A percentile compares a stretch with the other conserved stretches of the same genome.
Evolutionary conservation across 495 filamentous ascomycete genomes (phyloP).

Genomic region (Melanomma pulvis-pyrius): DNA sequence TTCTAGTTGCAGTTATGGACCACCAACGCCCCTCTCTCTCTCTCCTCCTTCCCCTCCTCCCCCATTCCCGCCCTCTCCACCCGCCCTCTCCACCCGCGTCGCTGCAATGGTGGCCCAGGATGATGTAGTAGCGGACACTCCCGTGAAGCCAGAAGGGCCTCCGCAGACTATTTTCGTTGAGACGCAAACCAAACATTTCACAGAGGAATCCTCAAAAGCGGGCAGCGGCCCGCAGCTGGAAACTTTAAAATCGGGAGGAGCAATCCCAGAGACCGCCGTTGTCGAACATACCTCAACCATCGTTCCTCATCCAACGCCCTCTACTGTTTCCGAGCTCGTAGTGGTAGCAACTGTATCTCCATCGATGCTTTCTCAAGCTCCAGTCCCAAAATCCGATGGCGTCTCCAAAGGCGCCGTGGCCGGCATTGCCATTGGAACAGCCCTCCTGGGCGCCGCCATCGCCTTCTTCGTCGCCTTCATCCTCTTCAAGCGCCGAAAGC

Average conservation of each 20-base stretch:
- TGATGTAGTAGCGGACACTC: not conserved
- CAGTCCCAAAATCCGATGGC: constrained; percentile 11
- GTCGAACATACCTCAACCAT: not conserved
- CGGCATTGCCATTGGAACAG: constrained; percentile 31
- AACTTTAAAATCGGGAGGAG: not conserved
- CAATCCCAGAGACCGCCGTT: not conserved
- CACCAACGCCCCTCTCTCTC: not conserved
- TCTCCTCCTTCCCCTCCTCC: not conserved
- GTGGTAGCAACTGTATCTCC: too few species aligned
- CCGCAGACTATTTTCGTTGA: not conserved
- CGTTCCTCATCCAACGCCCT: too few species aligned
- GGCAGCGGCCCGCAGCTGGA: not conserved
- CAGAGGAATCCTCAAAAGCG: not conserved
- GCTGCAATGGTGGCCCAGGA: too few species aligned
- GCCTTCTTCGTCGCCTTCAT: constrained; percentile 28
- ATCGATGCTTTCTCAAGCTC: not conserved
- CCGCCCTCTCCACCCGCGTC: not conserved
- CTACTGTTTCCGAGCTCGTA: too few species aligned
- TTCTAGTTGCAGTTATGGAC: not conserved
- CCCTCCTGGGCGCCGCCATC: constrained; percentile 28
- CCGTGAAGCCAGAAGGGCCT: not conserved
- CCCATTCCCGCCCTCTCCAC: not conserved
- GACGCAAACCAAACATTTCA: not conserved
- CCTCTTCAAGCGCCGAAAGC: constrained; percentile 26
- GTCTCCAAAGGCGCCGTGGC: constrained; percentile 30